Percentiles rank a stretch among this genome's conserved stretches.
phyloP scores from a whole-genome alignment of 306 rosid species.

The apple (Malus domestica) region DNA sequence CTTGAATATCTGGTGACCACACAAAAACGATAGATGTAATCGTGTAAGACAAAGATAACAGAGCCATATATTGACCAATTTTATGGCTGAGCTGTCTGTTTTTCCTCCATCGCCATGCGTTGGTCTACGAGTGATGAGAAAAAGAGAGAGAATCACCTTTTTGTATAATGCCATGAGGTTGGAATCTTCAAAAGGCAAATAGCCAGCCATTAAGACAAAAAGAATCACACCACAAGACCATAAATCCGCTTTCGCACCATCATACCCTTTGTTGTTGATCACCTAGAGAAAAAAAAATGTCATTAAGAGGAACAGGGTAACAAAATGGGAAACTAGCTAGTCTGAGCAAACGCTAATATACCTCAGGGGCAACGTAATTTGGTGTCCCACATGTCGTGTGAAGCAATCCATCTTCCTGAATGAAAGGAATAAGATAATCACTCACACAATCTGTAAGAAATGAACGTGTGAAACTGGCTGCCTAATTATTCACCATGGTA shows the following conservation, averaged over 20 bases:
- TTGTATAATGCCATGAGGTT: conserved; percentile 77
- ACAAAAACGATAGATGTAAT: background rate
- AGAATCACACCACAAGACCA: conserved; percentile 98
- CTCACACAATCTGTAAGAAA: background rate
- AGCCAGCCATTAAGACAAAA: conserved; percentile 90
- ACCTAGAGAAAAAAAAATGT: conserved; percentile 52
- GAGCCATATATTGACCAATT: background rate
- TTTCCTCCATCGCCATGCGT: background rate
- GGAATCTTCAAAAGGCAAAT: conserved; percentile 84
- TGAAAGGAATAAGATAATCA: conserved; percentile 8
- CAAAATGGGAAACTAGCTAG: conserved; percentile 8
- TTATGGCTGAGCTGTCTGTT: background rate
- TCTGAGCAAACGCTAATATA: conserved; percentile 25
- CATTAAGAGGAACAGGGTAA: conserved; percentile 9
- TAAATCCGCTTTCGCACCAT: conserved; percentile 86
- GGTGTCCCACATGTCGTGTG: conserved; percentile 98
- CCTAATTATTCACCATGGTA: background rate
- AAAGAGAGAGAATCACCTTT: conserved; percentile 39
- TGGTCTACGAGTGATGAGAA: background rate
- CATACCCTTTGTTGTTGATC: conserved; percentile 84
- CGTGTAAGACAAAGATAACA: background rate
- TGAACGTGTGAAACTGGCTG: background rate
- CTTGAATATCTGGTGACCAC: conserved; percentile 69
- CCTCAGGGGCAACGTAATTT: conserved; percentile 99
- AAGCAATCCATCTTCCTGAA: conserved; percentile 85